Evolutionary conservation across 2,329 filamentous ascomycete genomes (phyloP), one percentile per base, ranked within the genome.

Genomic region (Microsporum audouinii): DNA sequence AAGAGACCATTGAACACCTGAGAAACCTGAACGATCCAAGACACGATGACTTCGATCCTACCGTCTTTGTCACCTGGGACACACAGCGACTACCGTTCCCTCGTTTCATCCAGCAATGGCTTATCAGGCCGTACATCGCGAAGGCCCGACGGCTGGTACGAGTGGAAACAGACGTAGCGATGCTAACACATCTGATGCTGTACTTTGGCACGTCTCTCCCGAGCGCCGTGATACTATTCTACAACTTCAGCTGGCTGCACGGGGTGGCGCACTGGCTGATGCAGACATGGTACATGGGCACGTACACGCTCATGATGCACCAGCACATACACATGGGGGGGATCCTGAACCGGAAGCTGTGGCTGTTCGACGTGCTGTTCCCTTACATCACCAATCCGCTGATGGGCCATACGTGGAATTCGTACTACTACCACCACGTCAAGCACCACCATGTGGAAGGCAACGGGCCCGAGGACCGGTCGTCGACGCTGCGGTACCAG

Each of bases 391-490:
- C 84, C 8, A 87, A 91, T 66, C 88, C 88, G 0, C 73, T 92
- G 61, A 87, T 90, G 82, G 88, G 88, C 8, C 88, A 92, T 69
- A 91, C 88, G 0, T 91, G 88, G 87, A 89, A 92, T 74, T 86
- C 85, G 1, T 92, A 92, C 75, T 92, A 82, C 71, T 91, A 90
- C 69, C 88, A 92, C 70, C 88, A 92, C 68, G 87, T 91, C 69
- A 92, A 92, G 77, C 88, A 91, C 69, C 88, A 92, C 69, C 88
- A 92, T 66, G 84, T 91, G 60, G 88, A 91, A 73, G 86, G 84
- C 64, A 92, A 92, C 67, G 88, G 88, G 0, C 87, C 88, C 0
- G 80, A 86, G 55, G 88, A 92, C 68, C 78, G 91, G 0, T 89
- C 85, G 0, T 88, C 87, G 0, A 92, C 88, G 0, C 81, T 92